These are phyloP conservation scores for Protomyces lactucae-debilis DNA, from an alignment of 1,139 yeast species.

Conservation along the genomic window DNA sequence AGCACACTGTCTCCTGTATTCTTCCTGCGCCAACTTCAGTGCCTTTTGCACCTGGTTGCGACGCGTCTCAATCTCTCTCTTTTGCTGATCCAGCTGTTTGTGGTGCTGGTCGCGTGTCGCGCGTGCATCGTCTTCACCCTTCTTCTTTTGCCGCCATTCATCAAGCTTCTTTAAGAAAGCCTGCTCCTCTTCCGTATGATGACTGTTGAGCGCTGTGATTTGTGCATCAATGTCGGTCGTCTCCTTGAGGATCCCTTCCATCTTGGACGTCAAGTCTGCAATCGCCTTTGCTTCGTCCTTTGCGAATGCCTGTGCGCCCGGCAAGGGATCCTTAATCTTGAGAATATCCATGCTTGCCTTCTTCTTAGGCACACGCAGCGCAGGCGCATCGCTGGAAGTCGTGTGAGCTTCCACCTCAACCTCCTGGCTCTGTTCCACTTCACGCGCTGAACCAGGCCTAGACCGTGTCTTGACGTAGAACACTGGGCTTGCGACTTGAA, in stretches of 20 bases:
- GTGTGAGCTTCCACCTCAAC: conserved; percentile 1
- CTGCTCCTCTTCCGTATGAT: conserved; percentile 45
- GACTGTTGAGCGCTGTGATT: conserved; percentile 42
- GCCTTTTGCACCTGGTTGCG: conserved; percentile 38
- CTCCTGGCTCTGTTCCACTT: not conserved
- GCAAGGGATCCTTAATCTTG: conserved; percentile 13
- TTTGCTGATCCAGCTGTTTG: conserved; percentile 47
- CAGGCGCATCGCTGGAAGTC: not conserved
- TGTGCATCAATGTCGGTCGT: conserved; percentile 45
- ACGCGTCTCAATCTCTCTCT: conserved; percentile 42
- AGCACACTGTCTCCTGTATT: conserved; percentile 29
- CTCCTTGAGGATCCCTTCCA: conserved; percentile 49
- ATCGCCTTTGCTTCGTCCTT: conserved; percentile 40
- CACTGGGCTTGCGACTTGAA: conserved; percentile 34
- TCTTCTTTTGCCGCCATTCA: conserved; percentile 46
- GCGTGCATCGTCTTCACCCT: conserved; percentile 49
- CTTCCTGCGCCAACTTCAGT: conserved; percentile 34
- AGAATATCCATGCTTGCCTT: conserved; percentile 1
- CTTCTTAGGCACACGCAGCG: conserved; percentile 2
- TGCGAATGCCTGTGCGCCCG: conserved; percentile 20
- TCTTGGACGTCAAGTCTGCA: conserved; percentile 48
- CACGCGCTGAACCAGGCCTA: not conserved
- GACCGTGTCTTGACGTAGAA: conserved; percentile 27
- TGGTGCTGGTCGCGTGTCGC: conserved; percentile 48
- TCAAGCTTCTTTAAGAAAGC: conserved; percentile 44